Percentiles rank a stretch among this genome's conserved stretches.
Conservation (phyloP, 345 rosid species). For the Heritiera littoralis region DNA sequence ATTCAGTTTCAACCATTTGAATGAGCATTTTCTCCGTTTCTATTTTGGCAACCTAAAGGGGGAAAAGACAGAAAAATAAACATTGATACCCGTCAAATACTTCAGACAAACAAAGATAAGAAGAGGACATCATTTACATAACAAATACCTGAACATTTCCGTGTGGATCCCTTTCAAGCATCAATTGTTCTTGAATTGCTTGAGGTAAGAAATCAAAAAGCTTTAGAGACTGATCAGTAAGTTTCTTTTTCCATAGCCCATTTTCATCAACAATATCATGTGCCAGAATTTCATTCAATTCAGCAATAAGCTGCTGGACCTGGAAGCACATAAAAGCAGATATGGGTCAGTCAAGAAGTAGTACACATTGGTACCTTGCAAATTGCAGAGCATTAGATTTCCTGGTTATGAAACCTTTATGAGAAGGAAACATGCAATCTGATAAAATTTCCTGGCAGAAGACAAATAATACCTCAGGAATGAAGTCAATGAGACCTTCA, state of each 20-base stretch:
- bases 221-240: constrained; percentile 53
- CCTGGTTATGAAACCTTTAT: not conserved
- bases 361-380: not conserved
- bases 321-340: constrained; percentile 29
- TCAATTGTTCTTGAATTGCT: constrained; percentile 86
- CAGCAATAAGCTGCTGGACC: constrained; percentile 93
- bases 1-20: constrained; percentile 95
- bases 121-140: not conserved
- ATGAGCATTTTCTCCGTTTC: constrained; percentile 99
- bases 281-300: constrained; percentile 89
- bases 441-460: not conserved
- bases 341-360: not conserved
- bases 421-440: not conserved
- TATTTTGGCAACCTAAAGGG: constrained; percentile 83
- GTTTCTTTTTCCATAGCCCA: constrained; percentile 86
- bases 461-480: constrained; percentile 72
- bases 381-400: not conserved
- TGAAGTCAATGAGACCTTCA: constrained; percentile 97
- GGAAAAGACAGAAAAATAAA: constrained; percentile 12
- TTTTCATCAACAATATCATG: constrained; percentile 70
- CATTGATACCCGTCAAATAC: not conserved
- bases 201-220: constrained; percentile 84
- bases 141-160: constrained; percentile 93
- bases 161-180: constrained; percentile 99
- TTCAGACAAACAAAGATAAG: constrained; percentile 13